Base-by-base conservation (phyloP, 2,329 filamentous ascomycete species). In the Phaeosphaeria sp. region DNA sequence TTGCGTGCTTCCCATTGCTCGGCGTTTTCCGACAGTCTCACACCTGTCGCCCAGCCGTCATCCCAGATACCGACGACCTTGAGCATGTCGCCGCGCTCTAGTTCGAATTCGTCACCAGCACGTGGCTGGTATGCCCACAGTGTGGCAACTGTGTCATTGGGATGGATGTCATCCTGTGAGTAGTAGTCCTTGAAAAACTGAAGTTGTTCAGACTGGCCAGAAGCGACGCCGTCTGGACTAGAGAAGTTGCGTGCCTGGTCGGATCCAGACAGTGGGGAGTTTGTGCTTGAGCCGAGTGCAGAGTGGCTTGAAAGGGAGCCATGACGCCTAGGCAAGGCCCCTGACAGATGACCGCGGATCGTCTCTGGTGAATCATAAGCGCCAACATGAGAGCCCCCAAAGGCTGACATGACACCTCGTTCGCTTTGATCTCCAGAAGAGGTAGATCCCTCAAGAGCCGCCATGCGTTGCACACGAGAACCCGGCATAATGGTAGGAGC, bases 31-130 rank as follows among this genome's bases (percentile, higher is more conserved):
- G 89, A 85, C 55, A 96, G 81, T 73, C 96, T 84, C 54, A 97
- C 86, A 69, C 95, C 95, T 1, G 95, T 99, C 11, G 95, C 95
- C 95, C 95, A 99, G 47, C 95, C 95, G 75, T 99, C 95, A 72
- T 99, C 95, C 95, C 95, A 99, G 66, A 99, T 99, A 61, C 95
- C 95, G 30, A 98, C 90, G 15, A 99, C 89, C 80, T 97, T 98
- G 72, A 99, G 85, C 93, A 99, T 97, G 74, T 99, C 95, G 53
- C 95, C 95, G 57, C 95, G 88, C 71, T 98, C 95, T 39, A 99
- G 83, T 40, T 92, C 84, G 73, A 98, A 98, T 74, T 99, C 95
- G 71, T 99, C 95, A 27, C 89, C 87, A 4, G 95, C 95, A 33
- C 95, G 91, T 33, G 95, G 94, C 69, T 97, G 92, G 77, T 99